Evolutionary conservation across 352 stramenopile species (phyloP).

Genomic region (Pythium dissotocum): DNA sequence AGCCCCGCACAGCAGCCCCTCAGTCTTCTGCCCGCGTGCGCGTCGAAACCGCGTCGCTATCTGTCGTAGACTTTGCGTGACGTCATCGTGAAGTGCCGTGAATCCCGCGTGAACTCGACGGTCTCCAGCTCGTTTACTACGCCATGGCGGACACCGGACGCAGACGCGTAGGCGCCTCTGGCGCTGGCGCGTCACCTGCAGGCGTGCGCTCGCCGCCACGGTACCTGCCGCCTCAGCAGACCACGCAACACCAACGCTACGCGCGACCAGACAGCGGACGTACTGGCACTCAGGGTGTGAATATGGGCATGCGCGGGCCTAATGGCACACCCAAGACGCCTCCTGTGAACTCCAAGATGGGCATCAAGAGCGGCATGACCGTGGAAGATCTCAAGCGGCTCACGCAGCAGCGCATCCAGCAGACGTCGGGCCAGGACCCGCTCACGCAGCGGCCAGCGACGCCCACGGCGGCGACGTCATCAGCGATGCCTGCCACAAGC

Average conservation of each 20-base stretch:
- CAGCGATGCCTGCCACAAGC: slow-evolving; percentile 20
- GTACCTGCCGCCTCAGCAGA: slow-evolving; percentile 41
- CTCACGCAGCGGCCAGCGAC: slow-evolving; percentile 37
- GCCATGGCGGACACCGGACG: slow-evolving; percentile 26
- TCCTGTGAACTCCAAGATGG: slow-evolving; percentile 63
- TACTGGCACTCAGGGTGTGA: not conserved
- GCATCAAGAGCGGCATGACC: slow-evolving; percentile 89
- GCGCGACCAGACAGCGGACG: slow-evolving; percentile 7
- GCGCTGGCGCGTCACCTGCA: not conserved
- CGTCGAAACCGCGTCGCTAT: not conserved
- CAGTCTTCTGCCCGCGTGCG: not conserved
- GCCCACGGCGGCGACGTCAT: slow-evolving; percentile 26
- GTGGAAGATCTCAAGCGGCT: slow-evolving; percentile 86
- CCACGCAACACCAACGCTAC: slow-evolving; percentile 41
- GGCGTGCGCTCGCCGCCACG: slow-evolving; percentile 29
- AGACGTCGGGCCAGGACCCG: slow-evolving; percentile 26
- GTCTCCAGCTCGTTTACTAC: not conserved
- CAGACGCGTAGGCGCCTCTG: slow-evolving; percentile 19
- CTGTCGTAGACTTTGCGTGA: slow-evolving; percentile 1
- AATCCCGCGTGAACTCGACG: not conserved
- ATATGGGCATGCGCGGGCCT: not conserved
- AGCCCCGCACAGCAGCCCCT: no score
- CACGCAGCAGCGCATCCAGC: slow-evolving; percentile 85
- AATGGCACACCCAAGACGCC: slow-evolving; percentile 33
- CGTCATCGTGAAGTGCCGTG: not conserved